Evolutionary conservation across 129 eudicot genomes (phyloP), one percentile per base, ranked within the genome.

Genomic region (Tagetes erecta): DNA sequence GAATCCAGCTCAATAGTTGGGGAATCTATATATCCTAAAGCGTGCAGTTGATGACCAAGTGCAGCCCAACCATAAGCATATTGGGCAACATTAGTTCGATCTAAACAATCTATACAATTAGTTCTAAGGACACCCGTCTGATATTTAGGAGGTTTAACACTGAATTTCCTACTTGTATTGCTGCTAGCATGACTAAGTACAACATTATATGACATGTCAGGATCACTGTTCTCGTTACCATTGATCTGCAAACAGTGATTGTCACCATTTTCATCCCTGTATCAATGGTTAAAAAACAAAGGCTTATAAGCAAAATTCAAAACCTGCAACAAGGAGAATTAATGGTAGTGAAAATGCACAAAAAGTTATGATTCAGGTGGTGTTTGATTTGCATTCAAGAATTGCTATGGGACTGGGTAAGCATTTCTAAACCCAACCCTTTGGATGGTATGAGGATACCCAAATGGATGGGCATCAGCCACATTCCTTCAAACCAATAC

Each of bases 61-160:
- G 97, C 96, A 86, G 83, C 92, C 86, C 91, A 87, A 49, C 99
- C 99, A 84, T 81, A 95, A n/a, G 90, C 96, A 84, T 80, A 95
- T 50, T 95, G 99, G 38, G 96, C 96, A 60, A 87, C 96, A 84
- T 95, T 95, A 71, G 99, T 95, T 53, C 99, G 94, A 77, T 95
- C 99, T 85, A 95, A 82, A 83, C 99, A 95, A 67, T 95, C 99
- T 73, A 95, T 95, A 87, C 99, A 95, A 62, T 95, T 95, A 35
- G 99, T 95, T 76, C 99, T 83, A 51, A 95, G 72, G 55, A 95
- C 90, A 68, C 99, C 99, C 73, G 82, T 87, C 83, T 95, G 99
- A 73, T 85, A 80, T 79, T 66, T 72, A 35, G 81, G 81, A 80
- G 86, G 73, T 84, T 76, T 87, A 46, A 45, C 63, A 68, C 58